Evolutionary conservation across 2,329 filamentous ascomycete species (phyloP), one percentile per base, ranked within the genome.

Genomic region (Pyricularia grisea): DNA sequence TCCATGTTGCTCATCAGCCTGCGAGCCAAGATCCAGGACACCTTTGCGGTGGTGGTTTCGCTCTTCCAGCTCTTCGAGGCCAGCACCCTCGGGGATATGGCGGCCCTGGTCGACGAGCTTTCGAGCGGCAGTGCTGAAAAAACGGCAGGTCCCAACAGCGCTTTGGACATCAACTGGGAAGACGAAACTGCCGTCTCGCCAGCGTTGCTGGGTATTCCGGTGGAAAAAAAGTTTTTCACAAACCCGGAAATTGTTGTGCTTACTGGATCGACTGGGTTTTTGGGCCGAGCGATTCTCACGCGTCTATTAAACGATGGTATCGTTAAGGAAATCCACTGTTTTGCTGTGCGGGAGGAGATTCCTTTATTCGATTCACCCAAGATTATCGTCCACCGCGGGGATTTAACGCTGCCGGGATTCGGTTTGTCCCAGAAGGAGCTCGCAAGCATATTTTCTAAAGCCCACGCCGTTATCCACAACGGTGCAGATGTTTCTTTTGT

Each of bases 381-480:
- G 67, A 70, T 75, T 1, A n/a, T 64, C 0, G 66, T 70, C 14
- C 69, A 75, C 67, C 23, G 61, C 0, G 72, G 75, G 42, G 76
- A 84, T n/a, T 72, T 77, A 2, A 12, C 70, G 1, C 25, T 65
- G 2, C 72, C 74, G 0, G 60, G 36, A 1, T 69, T 78, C 0
- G 75, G 75, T 0, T 74, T 79, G 7, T 67, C 70, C 3, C 64
- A 69, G 12, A 33, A 23, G 30, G 31, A 68, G 4, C 25, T 63
- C 2, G 14, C 17, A 20, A 23, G 64, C 1, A 60, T 75, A 28
- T 70, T 69, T n/a, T 11, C 12, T 3, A 3, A 28, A 1, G 70
- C 71, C 1, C 69, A 74, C 61, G 67, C 64, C 63, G 58, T 74
- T 69, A 82, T 91, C 27, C 89, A 87, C 74, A 79, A 77, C 67